These are phyloP conservation scores for Diutina neorugosa DNA, from an alignment of 1,139 yeast species.

Conservation along the genomic window DNA sequence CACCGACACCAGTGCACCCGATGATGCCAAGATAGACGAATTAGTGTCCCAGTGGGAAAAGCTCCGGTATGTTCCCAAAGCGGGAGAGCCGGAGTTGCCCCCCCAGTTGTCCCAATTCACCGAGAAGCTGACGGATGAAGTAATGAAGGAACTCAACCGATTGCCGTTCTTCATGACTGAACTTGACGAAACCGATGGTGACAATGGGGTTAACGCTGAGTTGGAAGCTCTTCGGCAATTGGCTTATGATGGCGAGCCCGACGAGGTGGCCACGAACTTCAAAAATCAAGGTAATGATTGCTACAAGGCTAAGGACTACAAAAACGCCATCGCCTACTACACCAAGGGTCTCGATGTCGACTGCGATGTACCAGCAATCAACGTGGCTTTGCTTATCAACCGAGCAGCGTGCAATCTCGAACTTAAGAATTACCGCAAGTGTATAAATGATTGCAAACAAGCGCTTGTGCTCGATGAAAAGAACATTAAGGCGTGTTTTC, in stretches of 20 bases:
- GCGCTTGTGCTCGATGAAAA: conserved; percentile 56
- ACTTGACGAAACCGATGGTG: conserved; percentile 66
- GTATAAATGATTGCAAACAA: conserved; percentile 76
- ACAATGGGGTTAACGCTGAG: conserved; percentile 61
- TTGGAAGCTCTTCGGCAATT: conserved; percentile 84
- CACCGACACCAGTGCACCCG: not conserved
- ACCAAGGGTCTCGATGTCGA: conserved; percentile 69
- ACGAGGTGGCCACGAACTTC: conserved; percentile 81
- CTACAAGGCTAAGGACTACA: conserved; percentile 56
- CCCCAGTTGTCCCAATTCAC: conserved; percentile 67
- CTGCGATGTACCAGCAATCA: conserved; percentile 38
- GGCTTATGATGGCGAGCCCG: conserved; percentile 93
- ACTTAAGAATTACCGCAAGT: conserved; percentile 68
- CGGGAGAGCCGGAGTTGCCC: conserved; percentile 73
- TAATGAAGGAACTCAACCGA: conserved; percentile 66
- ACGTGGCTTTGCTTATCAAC: conserved; percentile 58
- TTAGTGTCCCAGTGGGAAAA: conserved; percentile 39
- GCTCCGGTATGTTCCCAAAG: conserved; percentile 51
- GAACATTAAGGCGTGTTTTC: conserved; percentile 71
- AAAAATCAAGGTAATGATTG: conserved; percentile 90
- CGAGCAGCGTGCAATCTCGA: conserved; percentile 90
- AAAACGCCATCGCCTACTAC: conserved; percentile 68
- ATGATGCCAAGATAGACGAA: conserved; percentile 9
- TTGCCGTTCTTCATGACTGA: conserved; percentile 93
- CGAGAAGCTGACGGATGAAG: conserved; percentile 61